Conservation (phyloP, 306 rosid species). For the Cicer judaicum region DNA sequence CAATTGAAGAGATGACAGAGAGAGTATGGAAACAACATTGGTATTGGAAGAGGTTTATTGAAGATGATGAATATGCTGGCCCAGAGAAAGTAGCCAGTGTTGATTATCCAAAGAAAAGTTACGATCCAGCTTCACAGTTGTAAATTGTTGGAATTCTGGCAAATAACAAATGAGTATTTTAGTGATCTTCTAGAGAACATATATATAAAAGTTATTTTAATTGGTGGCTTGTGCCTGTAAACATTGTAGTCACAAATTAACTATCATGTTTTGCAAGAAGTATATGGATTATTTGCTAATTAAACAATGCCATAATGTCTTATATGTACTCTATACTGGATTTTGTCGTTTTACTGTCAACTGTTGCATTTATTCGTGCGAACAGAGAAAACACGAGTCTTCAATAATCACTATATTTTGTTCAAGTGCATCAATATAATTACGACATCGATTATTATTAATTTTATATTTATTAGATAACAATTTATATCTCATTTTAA, state of each 20-base stretch:
- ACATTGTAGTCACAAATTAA: slow-evolving; percentile 12
- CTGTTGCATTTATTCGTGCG: no score
- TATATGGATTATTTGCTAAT: no score
- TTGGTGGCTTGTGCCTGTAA: neutral
- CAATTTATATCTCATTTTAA: no score
- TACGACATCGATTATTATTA: no score
- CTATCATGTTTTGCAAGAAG: slow-evolving; percentile 27
- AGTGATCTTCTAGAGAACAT: neutral
- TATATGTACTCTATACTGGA: no score
- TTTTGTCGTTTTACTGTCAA: no score
- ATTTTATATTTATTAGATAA: no score
- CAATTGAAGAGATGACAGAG: slow-evolving; percentile 89
- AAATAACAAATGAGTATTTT: neutral
- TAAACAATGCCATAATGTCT: no score
- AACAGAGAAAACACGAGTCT: no score
- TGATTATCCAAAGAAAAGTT: neutral
- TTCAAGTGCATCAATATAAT: no score
- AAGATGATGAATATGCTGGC: slow-evolving; percentile 36
- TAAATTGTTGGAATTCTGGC: slow-evolving; percentile 16
- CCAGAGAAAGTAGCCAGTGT: slow-evolving; percentile 32
- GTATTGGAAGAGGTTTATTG: slow-evolving; percentile 84
- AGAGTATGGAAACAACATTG: slow-evolving; percentile 90
- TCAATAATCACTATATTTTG: no score
- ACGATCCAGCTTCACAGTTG: slow-evolving; percentile 55
- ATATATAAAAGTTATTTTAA: neutral